Base-by-base conservation (phyloP, 768 basidiomycete species). In the Mycena crocata region DNA sequence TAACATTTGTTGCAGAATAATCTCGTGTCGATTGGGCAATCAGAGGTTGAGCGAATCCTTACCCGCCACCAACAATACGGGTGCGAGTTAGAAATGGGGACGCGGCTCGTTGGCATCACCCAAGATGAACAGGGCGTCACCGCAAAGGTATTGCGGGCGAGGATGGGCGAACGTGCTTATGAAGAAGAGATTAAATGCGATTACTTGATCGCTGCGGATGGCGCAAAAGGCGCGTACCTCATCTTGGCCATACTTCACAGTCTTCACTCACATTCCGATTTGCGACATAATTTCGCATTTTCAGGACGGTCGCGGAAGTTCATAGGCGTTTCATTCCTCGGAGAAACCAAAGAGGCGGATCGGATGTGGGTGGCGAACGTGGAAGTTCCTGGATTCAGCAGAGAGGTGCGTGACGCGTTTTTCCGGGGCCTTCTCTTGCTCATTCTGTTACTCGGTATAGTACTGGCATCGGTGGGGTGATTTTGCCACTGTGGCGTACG, bases 391-490 rank as follows among this genome's bases (percentile, higher is more conserved):
- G 57, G 57, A 13, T 57, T 57, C 39, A 46, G 32, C 32, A 14
- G 57, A 45, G 57, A 57, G 10, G 57, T 57, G 24, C 19, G 31
- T 24, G 6, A 7, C 6, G 26, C 24, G 6, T 45, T n/a, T n/a
- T n/a, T 37, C 10, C 37, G 17, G 37, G 17, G 44, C n/a, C 24
- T 24, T 45, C n/a, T 24, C 14, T 21, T 13, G 26, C 8, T 19
- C 17, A 30, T 49, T 31, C 23, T 12, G 30, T 17, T 32, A 7
- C 21, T 17, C 15, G 26, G 3, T n/a, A 28, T n/a, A 57, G 57
- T 57, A 57, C 44, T 57, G 44, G 57, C 57, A 57, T n/a, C 57
- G 57, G 4, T 57, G 57, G 57, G 57, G 57, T 2, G 57, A 57
- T 17, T 57, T 57, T 45, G 21, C 44, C n/a, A 32, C 13, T 19